Base-by-base conservation (phyloP, 2,329 filamentous ascomycete species). In the Talaromyces piceae region DNA sequence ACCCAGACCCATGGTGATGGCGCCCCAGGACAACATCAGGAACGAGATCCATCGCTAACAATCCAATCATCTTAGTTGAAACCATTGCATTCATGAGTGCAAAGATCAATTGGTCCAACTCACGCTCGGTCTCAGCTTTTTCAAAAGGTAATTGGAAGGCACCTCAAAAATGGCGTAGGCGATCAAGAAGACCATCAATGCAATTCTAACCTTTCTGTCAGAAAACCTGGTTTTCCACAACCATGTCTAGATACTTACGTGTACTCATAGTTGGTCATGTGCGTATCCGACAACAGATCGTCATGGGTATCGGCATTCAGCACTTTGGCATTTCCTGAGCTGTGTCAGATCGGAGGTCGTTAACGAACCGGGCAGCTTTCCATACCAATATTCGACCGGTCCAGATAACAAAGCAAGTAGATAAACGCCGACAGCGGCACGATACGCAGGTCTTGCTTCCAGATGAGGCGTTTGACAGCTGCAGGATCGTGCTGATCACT, bases 331-430 rank as follows among this genome's bases (percentile, higher is more conserved):
- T 85, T 85, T 51, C 74, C 67, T 69, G 18, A 3, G 12, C 18
- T 41, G 12, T 3, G 4, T 45, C 7, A 45, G 39, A 25, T 2
- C 16, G 20, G n/a, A 2, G 1, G 11, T 16, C 11, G 45, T 28
- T 30, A 33, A 18, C 23, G 11, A 25, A 30, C n/a, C 11, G 5
- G 11, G 9, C 3, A 20, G n/a, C 4, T 7, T 39, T 18, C 22
- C 28, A 11, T 49, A 73, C 82, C 82, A 52, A 87, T 86, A 64
- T 87, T 87, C 50, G 80, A 78, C 41, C 81, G 74, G 65, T 87
- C 83, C 22, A 87, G 75, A 62, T 83, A 86, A 66, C 80, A 84
- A 20, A 87, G 74, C 43, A 87, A 73, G 63, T 85, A 88, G 47
- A 87, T 83, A 48, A 66, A 70, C 5, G 80, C 79, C n/a, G 75